Evolutionary conservation across 371 early-diverging fungal genomes (phyloP).

Genomic region (Entomophthora muscae): DNA sequence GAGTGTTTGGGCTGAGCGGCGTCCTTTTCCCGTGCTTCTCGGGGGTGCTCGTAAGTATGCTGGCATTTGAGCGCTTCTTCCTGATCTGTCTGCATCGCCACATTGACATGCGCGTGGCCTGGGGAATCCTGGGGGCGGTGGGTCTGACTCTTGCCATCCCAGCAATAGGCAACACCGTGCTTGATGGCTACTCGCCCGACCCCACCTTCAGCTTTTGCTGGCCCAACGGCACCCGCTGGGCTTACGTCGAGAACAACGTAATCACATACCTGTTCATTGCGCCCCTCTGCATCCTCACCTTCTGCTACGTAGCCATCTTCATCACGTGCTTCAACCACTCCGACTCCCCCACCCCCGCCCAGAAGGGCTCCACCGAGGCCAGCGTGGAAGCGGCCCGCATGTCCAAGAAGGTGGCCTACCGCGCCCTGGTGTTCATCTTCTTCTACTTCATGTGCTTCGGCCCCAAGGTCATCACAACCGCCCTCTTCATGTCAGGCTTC

Average conservation of each 20-base stretch:
- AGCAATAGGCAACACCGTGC: neutral
- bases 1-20: neutral
- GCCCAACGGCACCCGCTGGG: neutral
- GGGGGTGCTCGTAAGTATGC: neutral
- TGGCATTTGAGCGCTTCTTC: neutral
- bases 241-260: neutral
- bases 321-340: neutral
- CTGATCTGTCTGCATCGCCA: neutral
- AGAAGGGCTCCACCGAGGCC: neutral
- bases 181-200: neutral
- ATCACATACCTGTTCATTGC: neutral
- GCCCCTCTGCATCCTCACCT: neutral
- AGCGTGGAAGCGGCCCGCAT: neutral
- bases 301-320: neutral
- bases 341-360: neutral
- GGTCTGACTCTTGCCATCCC: neutral
- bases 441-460: neutral
- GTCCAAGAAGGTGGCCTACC: neutral
- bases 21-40: neutral
- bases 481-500: neutral
- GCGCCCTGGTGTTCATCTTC: neutral
- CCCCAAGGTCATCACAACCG: neutral
- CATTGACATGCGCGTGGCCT: neutral
- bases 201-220: constrained; percentile 2
- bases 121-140: neutral